These are phyloP conservation scores for Angomonas deanei DNA, from an alignment of 208 protist species.

Conservation along the genomic window DNA sequence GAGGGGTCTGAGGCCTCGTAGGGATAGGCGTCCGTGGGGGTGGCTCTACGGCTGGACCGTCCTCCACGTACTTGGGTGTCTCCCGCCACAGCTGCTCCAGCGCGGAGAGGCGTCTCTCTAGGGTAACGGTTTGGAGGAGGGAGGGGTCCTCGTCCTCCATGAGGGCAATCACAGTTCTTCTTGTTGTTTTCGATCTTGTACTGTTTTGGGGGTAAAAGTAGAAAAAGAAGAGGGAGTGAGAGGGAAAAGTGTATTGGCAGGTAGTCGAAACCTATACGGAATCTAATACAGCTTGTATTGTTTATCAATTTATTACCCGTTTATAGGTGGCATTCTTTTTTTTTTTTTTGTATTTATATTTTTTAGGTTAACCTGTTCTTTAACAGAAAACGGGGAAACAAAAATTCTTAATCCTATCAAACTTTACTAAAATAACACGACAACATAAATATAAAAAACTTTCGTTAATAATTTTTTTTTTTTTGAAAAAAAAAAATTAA, in stretches of 20 bases:
- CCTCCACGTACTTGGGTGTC: background rate
- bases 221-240: background rate
- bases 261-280: background rate
- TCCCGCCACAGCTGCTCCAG: background rate
- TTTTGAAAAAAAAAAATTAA: conserved; percentile 4
- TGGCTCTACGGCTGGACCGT: background rate
- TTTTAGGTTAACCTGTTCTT: background rate
- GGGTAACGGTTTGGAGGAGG: background rate
- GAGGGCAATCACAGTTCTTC: background rate
- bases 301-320: too few relatives aligned
- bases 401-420: background rate
- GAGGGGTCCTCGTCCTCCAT: background rate
- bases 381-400: background rate
- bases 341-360: too few relatives aligned
- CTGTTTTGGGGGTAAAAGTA: background rate
- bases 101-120: background rate
- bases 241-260: conserved; percentile 1
- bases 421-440: background rate
- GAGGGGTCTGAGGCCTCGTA: background rate
- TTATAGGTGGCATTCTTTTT: too few relatives aligned
- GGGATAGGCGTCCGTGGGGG: background rate
- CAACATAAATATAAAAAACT: background rate
- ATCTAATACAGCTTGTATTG: too few relatives aligned
- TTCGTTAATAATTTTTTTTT: conserved; percentile 8
- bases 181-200: background rate